Base-by-base conservation (phyloP, 2,329 filamentous ascomycete species). In the Verticillium klebahnii region DNA sequence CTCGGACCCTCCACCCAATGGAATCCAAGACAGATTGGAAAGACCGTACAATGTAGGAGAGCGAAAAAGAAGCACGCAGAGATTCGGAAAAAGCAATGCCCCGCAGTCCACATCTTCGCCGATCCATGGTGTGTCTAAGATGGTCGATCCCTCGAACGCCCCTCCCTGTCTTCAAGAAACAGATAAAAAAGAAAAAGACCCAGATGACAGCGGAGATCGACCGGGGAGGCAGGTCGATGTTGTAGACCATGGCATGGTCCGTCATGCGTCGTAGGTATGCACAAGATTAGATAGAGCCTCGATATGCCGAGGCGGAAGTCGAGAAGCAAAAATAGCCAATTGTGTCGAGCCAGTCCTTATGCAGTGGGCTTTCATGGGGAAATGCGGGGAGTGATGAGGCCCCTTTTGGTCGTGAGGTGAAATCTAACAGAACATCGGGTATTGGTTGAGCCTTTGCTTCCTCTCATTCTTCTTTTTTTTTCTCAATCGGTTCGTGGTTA, bases 121-220 rank as follows among this genome's bases (percentile, higher is more conserved):
- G 54, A 12, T 19, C 32, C 54, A 56, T 56, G 25, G 32, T 56
- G 54, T 52, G 45, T 56, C 54, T 56, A 56, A 34, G 31, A 56
- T 56, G 54, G n/a, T 56, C 14, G 15, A 56, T 56, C 54, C 54
- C 54, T 56, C 54, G 25, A 56, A 56, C 54, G 54, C 54, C 54
- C 54, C 25, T 52, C 45, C 45, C 45, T 40, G 45, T 52, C 19
- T 52, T 19, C 45, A 52, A 52, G 45, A 52, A 23, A 52, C 9
- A 52, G 25, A 52, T 25, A 8, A 29, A 29, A 52, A 52, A 29
- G 29, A 52, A 52, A 23, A n/a, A 52, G 45, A 52, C 45, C 45
- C 45, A 52, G 45, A 52, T 52, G 45, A 29, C 45, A 12, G 45
- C 19, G 45, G 45, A 52, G 45, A 52, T 52, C 8, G 19, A 52